Conservation (phyloP, 1,284 basidiomycete genomes). For the Ceratorhiza oryzae-sativae region DNA sequence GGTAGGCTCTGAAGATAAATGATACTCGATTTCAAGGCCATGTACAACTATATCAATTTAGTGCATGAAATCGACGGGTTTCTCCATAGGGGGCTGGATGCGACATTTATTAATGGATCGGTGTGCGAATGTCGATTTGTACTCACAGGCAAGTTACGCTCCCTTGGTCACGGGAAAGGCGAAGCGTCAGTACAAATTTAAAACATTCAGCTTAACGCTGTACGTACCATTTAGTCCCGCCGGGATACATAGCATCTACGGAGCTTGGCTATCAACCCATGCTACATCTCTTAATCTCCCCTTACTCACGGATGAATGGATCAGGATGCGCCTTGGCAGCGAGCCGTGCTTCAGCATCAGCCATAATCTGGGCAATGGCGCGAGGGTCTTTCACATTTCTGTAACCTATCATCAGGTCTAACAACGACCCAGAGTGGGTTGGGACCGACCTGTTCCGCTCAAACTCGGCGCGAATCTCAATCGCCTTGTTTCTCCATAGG, state of each 20-base stretch:
- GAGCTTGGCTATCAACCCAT: conserved; percentile 28
- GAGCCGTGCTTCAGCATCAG: conserved; percentile 81
- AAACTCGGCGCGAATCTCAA: conserved; percentile 89
- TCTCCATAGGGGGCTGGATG: conserved; percentile 24
- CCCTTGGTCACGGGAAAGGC: conserved; percentile 46
- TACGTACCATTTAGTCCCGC: conserved; percentile 86
- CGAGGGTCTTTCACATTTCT: conserved; percentile 90
- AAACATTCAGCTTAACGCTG: background rate
- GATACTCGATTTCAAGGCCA: conserved; percentile 1
- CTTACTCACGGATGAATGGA: conserved; percentile 82
- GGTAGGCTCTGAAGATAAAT: background rate
- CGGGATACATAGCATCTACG: conserved; percentile 76
- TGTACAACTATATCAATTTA: background rate
- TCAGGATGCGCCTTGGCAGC: conserved; percentile 81
- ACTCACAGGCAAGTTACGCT: conserved; percentile 54
- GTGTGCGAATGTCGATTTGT: background rate
- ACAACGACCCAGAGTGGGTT: background rate
- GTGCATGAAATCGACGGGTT: conserved; percentile 6
- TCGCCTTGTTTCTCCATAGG: conserved; percentile 82
- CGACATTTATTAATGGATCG: background rate
- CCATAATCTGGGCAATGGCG: conserved; percentile 79
- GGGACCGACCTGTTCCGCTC: conserved; percentile 82
- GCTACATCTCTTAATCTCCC: background rate
- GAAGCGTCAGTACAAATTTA: background rate
- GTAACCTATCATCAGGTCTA: background rate